phyloP scores from a whole-genome alignment of 2,329 filamentous ascomycete species.

The Phialophora macrospora region DNA sequence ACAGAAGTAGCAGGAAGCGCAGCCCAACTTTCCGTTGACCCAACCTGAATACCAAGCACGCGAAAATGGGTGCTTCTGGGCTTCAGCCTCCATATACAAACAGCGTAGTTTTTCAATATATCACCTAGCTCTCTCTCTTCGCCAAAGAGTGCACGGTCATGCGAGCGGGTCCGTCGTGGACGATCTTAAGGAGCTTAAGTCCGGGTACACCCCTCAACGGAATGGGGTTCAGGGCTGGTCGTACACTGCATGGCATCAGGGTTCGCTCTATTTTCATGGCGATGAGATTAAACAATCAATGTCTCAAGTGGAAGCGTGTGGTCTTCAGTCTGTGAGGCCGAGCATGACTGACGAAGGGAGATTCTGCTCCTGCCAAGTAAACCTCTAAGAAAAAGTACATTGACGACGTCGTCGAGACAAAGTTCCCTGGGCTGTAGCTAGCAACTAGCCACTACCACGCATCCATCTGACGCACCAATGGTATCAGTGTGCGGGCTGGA shows the following conservation, averaged over 20 bases:
- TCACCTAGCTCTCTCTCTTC: neutral
- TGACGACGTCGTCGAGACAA: neutral
- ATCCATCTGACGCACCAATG: neutral
- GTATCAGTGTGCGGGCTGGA: slow-evolving; percentile 1
- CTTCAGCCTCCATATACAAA: neutral
- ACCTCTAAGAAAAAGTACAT: neutral
- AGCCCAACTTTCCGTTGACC: neutral
- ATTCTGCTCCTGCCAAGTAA: neutral
- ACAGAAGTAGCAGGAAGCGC: neutral
- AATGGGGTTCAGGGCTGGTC: neutral
- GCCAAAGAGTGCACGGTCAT: neutral
- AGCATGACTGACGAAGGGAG: neutral
- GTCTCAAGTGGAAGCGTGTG: neutral
- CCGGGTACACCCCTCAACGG: neutral
- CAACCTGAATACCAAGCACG: neutral
- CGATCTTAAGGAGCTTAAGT: neutral
- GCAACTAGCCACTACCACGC: neutral
- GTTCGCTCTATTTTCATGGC: neutral
- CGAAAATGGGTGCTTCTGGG: neutral
- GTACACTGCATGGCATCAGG: neutral
- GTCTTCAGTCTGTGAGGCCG: neutral
- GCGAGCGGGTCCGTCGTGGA: neutral
- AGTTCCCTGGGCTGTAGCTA: neutral
- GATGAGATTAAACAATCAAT: neutral
- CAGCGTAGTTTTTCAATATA: neutral